Percentiles rank a stretch among this genome's conserved stretches.
Conservation (phyloP, 371 early-diverging fungal species). For the Neoconidiobolus thromboides region DNA sequence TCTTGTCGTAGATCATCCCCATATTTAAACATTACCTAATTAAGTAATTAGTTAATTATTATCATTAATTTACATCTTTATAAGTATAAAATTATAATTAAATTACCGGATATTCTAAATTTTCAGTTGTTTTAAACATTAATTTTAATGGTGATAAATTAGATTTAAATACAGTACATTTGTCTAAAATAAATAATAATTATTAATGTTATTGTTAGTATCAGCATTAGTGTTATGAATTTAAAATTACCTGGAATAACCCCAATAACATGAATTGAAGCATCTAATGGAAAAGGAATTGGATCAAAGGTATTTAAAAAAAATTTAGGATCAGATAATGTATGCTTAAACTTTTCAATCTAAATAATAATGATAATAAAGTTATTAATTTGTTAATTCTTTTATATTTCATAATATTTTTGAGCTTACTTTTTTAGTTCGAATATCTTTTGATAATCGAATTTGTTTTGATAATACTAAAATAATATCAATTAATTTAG, state of each 20-base stretch:
- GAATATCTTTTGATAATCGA: conserved; percentile 50
- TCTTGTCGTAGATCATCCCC: conserved; percentile 97
- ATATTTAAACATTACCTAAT: conserved; percentile 73
- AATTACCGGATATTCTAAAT: conserved; percentile 39
- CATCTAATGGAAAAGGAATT: conserved; percentile 73
- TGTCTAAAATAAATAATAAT: conserved; percentile 21
- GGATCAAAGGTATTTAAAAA: conserved; percentile 50
- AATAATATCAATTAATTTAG: conserved; percentile 56
- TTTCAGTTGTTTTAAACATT: conserved; percentile 60
- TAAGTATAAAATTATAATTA: no score
- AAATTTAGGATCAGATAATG: conserved; percentile 64
- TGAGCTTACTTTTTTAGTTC: conserved; percentile 50
- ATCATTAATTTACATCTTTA: background rate
- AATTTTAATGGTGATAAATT: conserved; percentile 67
- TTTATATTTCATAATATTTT: background rate
- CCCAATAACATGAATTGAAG: conserved; percentile 61
- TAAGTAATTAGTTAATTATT: background rate
- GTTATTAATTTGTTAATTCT: no score
- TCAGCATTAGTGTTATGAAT: background rate
- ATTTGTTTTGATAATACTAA: conserved; percentile 49
- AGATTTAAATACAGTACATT: conserved; percentile 77
- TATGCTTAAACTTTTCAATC: conserved; percentile 57
- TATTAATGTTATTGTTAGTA: background rate
- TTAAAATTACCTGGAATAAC: conserved; percentile 42
- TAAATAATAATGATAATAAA: conserved; percentile 10